Conservation (phyloP, 176 grass and related monocot genomes). For the Pontederia paniculata region DNA sequence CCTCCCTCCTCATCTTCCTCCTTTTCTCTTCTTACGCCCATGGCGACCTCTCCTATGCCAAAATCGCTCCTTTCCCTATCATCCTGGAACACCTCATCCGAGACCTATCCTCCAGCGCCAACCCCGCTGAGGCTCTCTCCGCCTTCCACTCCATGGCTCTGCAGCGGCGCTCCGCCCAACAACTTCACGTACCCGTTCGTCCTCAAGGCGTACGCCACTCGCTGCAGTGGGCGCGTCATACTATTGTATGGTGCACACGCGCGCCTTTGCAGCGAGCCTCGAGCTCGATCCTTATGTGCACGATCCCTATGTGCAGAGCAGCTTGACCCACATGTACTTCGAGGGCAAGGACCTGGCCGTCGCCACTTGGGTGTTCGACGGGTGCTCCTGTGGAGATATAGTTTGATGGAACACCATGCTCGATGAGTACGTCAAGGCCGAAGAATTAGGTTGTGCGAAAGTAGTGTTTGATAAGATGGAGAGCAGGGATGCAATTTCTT, state of each 20-base stretch:
- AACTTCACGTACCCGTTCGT: constrained; percentile 15
- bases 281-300: too few species aligned
- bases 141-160: not conserved
- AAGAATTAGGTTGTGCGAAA: not conserved
- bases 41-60: not conserved
- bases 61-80: not conserved
- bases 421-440: not conserved
- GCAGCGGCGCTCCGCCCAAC: not conserved
- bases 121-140: not conserved
- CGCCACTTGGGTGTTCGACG: not conserved
- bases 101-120: not conserved
- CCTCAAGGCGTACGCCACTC: not conserved
- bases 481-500: not conserved
- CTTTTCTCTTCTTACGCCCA: not conserved
- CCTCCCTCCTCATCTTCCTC: not conserved
- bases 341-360: not conserved
- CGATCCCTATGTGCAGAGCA: not conserved
- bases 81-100: constrained; percentile 8
- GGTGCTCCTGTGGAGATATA: not conserved
- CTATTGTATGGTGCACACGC: not conserved
- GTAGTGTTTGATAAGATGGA: constrained; percentile 1
- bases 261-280: not conserved
- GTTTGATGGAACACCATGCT: not conserved
- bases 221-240: not conserved
- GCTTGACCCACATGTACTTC: not conserved